phyloP scores from a whole-genome alignment of 441 rosid species.

The Manihot esculenta region DNA sequence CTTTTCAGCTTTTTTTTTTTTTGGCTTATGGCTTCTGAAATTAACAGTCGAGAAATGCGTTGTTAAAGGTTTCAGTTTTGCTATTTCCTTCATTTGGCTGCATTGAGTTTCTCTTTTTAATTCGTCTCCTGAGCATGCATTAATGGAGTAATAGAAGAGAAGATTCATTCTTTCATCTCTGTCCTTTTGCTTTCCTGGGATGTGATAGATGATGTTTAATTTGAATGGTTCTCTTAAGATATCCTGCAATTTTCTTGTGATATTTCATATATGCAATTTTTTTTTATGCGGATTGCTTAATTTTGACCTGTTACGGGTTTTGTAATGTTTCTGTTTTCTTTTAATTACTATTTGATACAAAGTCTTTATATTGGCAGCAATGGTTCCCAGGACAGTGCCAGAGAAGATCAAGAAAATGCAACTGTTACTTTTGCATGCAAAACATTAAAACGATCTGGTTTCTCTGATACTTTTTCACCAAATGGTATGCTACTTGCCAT shows the following conservation, averaged over 20 bases:
- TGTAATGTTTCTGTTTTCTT: neutral
- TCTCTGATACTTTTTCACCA: constrained; percentile 46
- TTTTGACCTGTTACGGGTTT: neutral
- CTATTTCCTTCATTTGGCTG: neutral
- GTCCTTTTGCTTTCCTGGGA: neutral
- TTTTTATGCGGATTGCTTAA: neutral
- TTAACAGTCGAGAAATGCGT: neutral
- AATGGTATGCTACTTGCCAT: constrained; percentile 38
- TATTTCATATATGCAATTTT: neutral
- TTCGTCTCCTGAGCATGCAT: neutral
- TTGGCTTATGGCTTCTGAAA: constrained; percentile 9
- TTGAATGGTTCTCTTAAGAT: constrained; percentile 1
- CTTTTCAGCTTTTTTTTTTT: neutral
- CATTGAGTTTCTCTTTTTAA: neutral
- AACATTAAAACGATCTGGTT: constrained; percentile 42
- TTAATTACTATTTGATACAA: neutral
- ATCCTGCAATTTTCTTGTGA: no score
- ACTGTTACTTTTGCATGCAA: constrained; percentile 29
- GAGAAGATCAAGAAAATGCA: constrained; percentile 25
- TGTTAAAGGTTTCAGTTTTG: neutral
- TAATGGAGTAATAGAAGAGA: neutral
- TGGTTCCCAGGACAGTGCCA: constrained; percentile 16
- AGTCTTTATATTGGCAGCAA: constrained; percentile 25
- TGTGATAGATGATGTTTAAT: neutral
- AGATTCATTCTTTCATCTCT: neutral